A percentile compares a stretch with the other conserved stretches of the same genome.
phyloP scores from a whole-genome alignment of 2,329 filamentous ascomycete genomes.

The Stachybotrys elegans region DNA sequence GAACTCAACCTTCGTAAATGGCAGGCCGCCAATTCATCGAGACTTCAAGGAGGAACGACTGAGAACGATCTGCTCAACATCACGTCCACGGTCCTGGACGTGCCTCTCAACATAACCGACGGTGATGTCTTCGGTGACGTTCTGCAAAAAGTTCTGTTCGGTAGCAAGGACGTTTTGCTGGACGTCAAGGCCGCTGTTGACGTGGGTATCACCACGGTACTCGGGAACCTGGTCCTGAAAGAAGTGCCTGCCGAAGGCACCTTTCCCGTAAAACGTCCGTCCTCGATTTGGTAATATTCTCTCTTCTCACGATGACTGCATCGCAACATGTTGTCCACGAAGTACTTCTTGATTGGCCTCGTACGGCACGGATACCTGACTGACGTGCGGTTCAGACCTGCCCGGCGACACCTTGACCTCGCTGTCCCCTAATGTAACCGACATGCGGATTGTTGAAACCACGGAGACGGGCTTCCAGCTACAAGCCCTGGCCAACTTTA shows the following conservation, averaged over 20 bases:
- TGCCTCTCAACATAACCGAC: conserved; percentile 78
- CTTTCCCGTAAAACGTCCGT: conserved; percentile 92
- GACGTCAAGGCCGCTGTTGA: conserved; percentile 77
- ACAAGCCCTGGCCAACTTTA: conserved; percentile 71
- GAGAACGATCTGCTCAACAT: conserved; percentile 65
- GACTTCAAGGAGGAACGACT: conserved; percentile 48
- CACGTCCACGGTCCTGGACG: conserved; percentile 69
- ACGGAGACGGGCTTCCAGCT: conserved; percentile 66
- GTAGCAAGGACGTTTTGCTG: conserved; percentile 62
- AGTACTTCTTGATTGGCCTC: conserved; percentile 24
- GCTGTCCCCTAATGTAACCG: conserved; percentile 60
- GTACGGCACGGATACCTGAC: conserved; percentile 15
- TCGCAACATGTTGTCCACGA: conserved; percentile 13
- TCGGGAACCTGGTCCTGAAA: conserved; percentile 77
- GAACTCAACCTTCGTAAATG: conserved; percentile 74
- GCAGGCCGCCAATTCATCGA: conserved; percentile 80
- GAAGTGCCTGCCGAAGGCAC: conserved; percentile 80
- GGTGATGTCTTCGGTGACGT: conserved; percentile 73
- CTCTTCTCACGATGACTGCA: conserved; percentile 10
- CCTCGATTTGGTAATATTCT: conserved; percentile 41
- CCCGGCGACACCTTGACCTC: conserved; percentile 45
- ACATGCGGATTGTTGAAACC: conserved; percentile 69
- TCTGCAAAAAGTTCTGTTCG: conserved; percentile 75
- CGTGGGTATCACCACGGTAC: conserved; percentile 72
- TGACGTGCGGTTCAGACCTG: conserved; percentile 48